Conservation (phyloP, 1,139 yeast species). For the Sugiyamaella paludigena region DNA sequence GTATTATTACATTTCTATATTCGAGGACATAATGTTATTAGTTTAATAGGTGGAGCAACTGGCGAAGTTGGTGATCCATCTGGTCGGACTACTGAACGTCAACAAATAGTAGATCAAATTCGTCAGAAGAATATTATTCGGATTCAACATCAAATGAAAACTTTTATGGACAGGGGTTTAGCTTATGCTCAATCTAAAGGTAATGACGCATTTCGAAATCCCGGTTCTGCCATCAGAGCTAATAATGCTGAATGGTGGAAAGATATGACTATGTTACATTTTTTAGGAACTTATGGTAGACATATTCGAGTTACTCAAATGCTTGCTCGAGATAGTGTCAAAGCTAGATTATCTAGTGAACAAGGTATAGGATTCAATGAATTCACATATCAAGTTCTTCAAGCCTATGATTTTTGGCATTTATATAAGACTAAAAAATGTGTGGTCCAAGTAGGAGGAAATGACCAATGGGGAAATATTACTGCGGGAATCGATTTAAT, state of each 20-base stretch:
- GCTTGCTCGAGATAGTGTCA: conserved; percentile 87
- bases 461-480: conserved; percentile 98
- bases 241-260: conserved; percentile 90
- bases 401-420: conserved; percentile 92
- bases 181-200: conserved; percentile 58
- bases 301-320: conserved; percentile 80
- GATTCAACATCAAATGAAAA: conserved; percentile 60
- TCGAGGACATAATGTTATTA: conserved; percentile 78
- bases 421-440: conserved; percentile 60
- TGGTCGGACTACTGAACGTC: conserved; percentile 78
- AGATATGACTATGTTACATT: conserved; percentile 68
- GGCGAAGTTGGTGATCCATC: conserved; percentile 98
- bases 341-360: conserved; percentile 63
- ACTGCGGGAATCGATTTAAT: conserved; percentile 94
- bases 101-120: conserved; percentile 49
- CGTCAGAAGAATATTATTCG: conserved; percentile 57
- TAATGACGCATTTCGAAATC: conserved; percentile 23
- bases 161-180: conserved; percentile 62
- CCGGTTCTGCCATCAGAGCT: conserved; percentile 46
- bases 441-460: conserved; percentile 86
- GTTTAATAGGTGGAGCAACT: conserved; percentile 96
- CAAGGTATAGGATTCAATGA: conserved; percentile 90
- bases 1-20: conserved; percentile 77
- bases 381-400: conserved; percentile 86
- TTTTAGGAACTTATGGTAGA: conserved; percentile 72